Conservation (phyloP, 2,329 filamentous ascomycete genomes). For the Endothia cerciana region DNA sequence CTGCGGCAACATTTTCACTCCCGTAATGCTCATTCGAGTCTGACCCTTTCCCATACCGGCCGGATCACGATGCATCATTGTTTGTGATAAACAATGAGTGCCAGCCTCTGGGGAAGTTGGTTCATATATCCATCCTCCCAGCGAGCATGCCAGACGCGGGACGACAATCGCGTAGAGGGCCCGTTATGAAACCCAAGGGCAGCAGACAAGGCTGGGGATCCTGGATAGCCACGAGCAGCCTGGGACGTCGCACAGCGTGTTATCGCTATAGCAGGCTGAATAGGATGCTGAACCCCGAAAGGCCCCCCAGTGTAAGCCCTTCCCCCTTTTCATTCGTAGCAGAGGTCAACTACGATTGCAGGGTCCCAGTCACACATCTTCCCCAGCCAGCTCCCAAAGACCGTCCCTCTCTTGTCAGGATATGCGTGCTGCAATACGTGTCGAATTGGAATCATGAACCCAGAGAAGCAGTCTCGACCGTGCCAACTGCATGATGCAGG, state of each 20-base stretch:
- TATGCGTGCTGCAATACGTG: not conserved
- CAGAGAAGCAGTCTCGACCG: not conserved
- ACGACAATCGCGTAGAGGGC: not conserved
- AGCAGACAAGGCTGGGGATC: not conserved
- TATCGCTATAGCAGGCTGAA: no score
- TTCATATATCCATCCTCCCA: not conserved
- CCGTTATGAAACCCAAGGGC: not conserved
- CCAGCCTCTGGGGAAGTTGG: not conserved
- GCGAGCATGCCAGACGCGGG: not conserved
- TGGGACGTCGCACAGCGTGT: not conserved
- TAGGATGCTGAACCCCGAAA: no score
- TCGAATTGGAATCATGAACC: not conserved
- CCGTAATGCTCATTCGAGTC: not conserved
- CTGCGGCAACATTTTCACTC: not conserved
- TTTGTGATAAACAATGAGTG: not conserved
- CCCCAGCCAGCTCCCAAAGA: no score
- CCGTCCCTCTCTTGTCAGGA: not conserved
- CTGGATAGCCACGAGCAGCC: not conserved
- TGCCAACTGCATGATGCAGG: not conserved
- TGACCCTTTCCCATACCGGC: not conserved
- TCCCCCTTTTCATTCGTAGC: no score
- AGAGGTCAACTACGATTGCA: no score
- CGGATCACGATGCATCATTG: not conserved
- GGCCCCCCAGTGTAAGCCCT: no score
- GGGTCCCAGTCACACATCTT: not conserved